Conservation (phyloP, 169 alveolate genomes). For the Plasmodium reichenowi region DNA sequence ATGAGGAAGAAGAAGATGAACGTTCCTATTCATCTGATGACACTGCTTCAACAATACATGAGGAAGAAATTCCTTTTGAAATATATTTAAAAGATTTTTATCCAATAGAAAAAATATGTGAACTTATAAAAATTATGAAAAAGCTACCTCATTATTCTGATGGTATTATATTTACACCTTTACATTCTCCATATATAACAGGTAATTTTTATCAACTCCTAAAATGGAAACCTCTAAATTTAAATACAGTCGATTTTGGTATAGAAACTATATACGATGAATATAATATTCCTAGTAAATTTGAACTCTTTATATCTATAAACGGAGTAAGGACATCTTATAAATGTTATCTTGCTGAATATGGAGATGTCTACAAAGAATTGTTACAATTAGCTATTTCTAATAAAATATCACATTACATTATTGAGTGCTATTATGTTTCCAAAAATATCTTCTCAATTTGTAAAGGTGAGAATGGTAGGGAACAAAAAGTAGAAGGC, state of each 20-base stretch:
- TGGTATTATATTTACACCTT: slow-evolving; percentile 96
- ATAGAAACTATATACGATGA: slow-evolving; percentile 84
- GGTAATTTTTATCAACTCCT: slow-evolving; percentile 95
- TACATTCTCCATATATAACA: slow-evolving; percentile 92
- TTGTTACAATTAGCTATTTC: slow-evolving; percentile 83
- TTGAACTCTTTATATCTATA: slow-evolving; percentile 79
- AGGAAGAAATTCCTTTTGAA: slow-evolving; percentile 46
- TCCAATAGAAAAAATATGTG: slow-evolving; percentile 87
- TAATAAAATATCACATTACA: slow-evolving; percentile 75
- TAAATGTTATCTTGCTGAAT: slow-evolving; percentile 88
- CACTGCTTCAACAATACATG: slow-evolving; percentile 2
- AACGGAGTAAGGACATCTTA: slow-evolving; percentile 86
- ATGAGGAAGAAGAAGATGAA: no score
- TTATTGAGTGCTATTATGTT: slow-evolving; percentile 56
- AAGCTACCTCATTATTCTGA: slow-evolving; percentile 94
- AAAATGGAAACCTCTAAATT: slow-evolving; percentile 97
- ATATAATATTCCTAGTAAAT: slow-evolving; percentile 77
- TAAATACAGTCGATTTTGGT: slow-evolving; percentile 94
- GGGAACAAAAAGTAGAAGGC: slow-evolving; percentile 88
- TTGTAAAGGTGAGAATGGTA: slow-evolving; percentile 83
- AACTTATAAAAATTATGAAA: slow-evolving; percentile 87
- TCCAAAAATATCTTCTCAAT: slow-evolving; percentile 72
- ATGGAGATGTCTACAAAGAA: slow-evolving; percentile 88
- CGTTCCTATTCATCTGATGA: slow-evolving; percentile 9
- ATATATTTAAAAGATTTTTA: slow-evolving; percentile 91